Evolutionary conservation across 768 basidiomycete genomes (phyloP), one percentile per base, ranked within the genome.

Genomic region (Rubroboletus satanas): DNA sequence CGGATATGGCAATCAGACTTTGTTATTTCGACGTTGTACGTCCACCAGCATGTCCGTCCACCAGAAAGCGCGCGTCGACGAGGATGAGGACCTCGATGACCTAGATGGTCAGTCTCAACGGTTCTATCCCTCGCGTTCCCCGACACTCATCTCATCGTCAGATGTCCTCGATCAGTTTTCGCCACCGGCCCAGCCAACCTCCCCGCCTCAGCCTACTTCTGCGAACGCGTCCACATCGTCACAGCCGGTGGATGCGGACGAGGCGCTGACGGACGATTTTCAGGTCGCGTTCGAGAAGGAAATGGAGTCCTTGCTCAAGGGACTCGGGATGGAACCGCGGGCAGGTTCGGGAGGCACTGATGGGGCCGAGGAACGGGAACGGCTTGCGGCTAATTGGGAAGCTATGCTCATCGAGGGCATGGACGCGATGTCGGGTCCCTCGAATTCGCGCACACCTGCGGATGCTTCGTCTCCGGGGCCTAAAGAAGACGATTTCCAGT

Each of bases 301-400:
- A 47, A 81, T 82, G 79, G 78, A 75, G 45, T 60, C 66, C 14
- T 65, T 81, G 43, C 69, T 81, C 68, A 54, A 45, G 9, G 62
- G 43, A 6, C 59, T 62, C 14, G 60, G 46, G 26, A 39, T 47
- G 8, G 54, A 58, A 17, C 52, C 62, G 32, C 66, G 54, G 39
- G 62, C 65, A 15, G 39, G 1, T 1, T 37, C 72, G 68, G 37
- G 42, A 1, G 47, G 39, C 7, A 17, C 38, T 6, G 54, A 39
- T 11, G 54, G 29, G 18, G 5, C 35, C 36, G 53, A 58, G 23
- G 64, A 71, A 36, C 70, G 72, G 55, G 74, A 77, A 49, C 68
- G 69, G 36, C 71, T 87, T 51, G 77, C 77, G 53, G 80, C 80
- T 7, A 82, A 84, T 29, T 91, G 84, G 87, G 87, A 90, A 67